These are phyloP conservation scores for Pleurotus tuoliensis DNA, from an alignment of 768 basidiomycete species.

Conservation along the genomic window DNA sequence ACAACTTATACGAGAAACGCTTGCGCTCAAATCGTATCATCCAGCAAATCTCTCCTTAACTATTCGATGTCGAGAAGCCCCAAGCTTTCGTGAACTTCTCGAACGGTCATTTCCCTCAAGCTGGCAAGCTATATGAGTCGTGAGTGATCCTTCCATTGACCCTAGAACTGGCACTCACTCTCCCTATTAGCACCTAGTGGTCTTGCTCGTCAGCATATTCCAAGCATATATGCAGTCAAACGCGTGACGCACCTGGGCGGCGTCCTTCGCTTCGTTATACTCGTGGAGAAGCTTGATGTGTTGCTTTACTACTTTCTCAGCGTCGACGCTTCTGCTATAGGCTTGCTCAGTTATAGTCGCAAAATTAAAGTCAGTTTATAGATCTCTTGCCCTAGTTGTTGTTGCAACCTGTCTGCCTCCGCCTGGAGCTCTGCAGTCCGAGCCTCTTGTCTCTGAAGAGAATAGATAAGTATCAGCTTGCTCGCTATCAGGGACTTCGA, in stretches of 20 bases:
- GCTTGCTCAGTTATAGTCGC: background rate
- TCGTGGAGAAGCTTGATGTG: slow-evolving; percentile 71
- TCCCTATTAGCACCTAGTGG: slow-evolving; percentile 71
- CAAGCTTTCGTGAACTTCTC: slow-evolving; percentile 71
- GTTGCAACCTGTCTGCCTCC: slow-evolving; percentile 46
- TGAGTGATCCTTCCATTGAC: too few species aligned
- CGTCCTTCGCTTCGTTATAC: slow-evolving; percentile 84
- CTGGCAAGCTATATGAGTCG: slow-evolving; percentile 55
- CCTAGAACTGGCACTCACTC: slow-evolving; percentile 33
- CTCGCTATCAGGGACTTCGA: background rate
- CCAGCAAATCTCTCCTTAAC: slow-evolving; percentile 46
- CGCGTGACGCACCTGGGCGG: slow-evolving; percentile 55
- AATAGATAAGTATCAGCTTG: background rate
- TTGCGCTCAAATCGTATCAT: background rate
- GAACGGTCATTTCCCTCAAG: slow-evolving; percentile 63
- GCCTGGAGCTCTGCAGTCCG: slow-evolving; percentile 42
- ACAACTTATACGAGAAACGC: too few species aligned
- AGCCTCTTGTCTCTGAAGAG: slow-evolving; percentile 44
- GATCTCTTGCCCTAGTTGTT: slow-evolving; percentile 38
- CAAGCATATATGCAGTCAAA: slow-evolving; percentile 1
- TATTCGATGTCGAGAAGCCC: slow-evolving; percentile 32
- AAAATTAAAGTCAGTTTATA: slow-evolving; percentile 12
- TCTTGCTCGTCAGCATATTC: too few species aligned
- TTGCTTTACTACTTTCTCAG: slow-evolving; percentile 54
- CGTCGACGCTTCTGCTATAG: slow-evolving; percentile 38